Percentiles rank a stretch among this genome's conserved stretches.
These are phyloP conservation scores for Chaetomidium leptoderma DNA, from an alignment of 495 filamentous ascomycete genomes.

Conservation along the genomic window DNA sequence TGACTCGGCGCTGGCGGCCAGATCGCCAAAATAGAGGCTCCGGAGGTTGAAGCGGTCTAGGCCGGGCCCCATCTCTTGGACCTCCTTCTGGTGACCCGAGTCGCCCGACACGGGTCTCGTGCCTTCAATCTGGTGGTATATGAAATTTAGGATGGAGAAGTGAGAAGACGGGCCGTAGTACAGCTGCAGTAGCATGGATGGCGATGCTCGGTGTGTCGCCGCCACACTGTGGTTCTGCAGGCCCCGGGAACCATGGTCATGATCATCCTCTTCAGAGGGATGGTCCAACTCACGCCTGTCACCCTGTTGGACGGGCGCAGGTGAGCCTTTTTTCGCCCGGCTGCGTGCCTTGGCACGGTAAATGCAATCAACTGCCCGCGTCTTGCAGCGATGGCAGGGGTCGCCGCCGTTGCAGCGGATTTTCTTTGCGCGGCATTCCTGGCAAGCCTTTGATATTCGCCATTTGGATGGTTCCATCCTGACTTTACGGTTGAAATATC, in stretches of 20 bases:
- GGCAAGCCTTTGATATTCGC: slow-evolving; percentile 7
- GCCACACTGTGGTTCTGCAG: slow-evolving; percentile 2
- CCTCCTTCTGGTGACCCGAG: background rate
- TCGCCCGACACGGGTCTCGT: background rate
- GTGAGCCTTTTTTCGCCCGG: background rate
- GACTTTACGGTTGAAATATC: background rate
- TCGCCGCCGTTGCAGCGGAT: slow-evolving; percentile 10
- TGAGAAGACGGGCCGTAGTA: slow-evolving; percentile 3
- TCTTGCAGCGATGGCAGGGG: slow-evolving; percentile 2
- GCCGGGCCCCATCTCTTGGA: slow-evolving; percentile 8
- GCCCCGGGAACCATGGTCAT: slow-evolving; percentile 5
- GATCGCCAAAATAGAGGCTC: slow-evolving; percentile 2
- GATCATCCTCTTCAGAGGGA: background rate
- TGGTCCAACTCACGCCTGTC: background rate
- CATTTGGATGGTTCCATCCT: slow-evolving; percentile 1
- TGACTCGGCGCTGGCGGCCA: slow-evolving; percentile 1
- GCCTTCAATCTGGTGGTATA: slow-evolving; percentile 3
- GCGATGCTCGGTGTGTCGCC: slow-evolving; percentile 3
- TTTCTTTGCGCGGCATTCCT: slow-evolving; percentile 7
- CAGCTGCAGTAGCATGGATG: background rate
- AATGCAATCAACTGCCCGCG: slow-evolving; percentile 1
- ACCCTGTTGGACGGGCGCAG: background rate
- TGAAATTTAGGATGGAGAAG: slow-evolving; percentile 3
- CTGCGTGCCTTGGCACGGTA: slow-evolving; percentile 2
- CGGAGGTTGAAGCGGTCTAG: slow-evolving; percentile 9